Evolutionary conservation across 805 yeast genomes (phyloP), one percentile per base, ranked within the genome.

Genomic region (Candida germanica): DNA sequence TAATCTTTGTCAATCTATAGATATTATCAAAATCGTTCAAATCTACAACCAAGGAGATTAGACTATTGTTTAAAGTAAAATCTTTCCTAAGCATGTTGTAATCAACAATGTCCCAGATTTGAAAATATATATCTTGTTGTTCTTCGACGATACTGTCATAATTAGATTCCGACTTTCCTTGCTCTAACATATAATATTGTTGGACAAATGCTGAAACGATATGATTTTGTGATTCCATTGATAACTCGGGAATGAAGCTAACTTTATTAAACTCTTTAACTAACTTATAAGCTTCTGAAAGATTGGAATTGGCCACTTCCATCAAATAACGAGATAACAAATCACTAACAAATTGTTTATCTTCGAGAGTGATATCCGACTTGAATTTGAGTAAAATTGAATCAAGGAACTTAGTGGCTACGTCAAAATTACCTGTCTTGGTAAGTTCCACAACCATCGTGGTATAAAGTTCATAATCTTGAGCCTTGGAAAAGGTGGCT

Each of bases 341-440:
- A 28, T 54, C 33, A 1, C 72, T 60, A 15, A 75, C 58, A 36
- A 63, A 61, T 3, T 9, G 12, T 29, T 56, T 56, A 3, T 46
- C 35, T 29, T 19, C 35, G 26, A 10, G 41, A 26, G 17, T 49
- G 39, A 6, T 58, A 56, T 15, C 54, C 48, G 47, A 64, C 66
- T 46, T 67, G 40, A 25, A 68, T 29, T 74, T 73, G 0, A 64
- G 46, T 27, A 82, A 53, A 5, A 81, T 61, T 26, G 68, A 61
- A 50, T 82, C 84, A 47, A 83, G 58, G 38, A 81, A 69, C 39
- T 71, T 64, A 1, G 82, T 69, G 3, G 87, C 80, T 26, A 71
- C 46, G 6, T 64, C 61, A 24, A 68, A 44, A 43, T 79, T 74
- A 26, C 71, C 73, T 29, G 75, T 73, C 34, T 63, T 59, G 9